phyloP scores from a whole-genome alignment of 2,329 filamentous ascomycete genomes.

The Sphaerostilbella broomeana region DNA sequence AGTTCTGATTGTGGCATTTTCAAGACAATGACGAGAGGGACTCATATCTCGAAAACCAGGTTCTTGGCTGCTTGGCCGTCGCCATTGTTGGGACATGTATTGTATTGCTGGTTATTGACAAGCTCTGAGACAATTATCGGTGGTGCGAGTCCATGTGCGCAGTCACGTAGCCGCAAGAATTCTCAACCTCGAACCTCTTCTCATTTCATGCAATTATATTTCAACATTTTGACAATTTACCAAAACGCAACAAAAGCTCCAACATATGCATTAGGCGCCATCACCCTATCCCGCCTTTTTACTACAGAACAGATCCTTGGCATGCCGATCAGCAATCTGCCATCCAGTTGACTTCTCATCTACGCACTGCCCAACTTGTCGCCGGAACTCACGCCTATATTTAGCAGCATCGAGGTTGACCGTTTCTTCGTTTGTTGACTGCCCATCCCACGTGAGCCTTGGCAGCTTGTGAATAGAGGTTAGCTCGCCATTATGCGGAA shows the following conservation, averaged over 20 bases:
- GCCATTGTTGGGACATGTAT: conserved; percentile 61
- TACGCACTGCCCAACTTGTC: conserved; percentile 60
- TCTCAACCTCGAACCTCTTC: background rate
- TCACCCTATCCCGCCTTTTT: conserved; percentile 22
- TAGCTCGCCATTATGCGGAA: conserved; percentile 38
- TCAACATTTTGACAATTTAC: no score
- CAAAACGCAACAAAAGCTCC: background rate
- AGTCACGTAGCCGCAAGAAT: background rate
- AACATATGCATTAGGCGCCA: background rate
- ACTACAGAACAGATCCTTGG: conserved; percentile 61
- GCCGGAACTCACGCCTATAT: conserved; percentile 55
- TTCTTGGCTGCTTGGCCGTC: conserved; percentile 55
- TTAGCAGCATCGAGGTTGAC: conserved; percentile 39
- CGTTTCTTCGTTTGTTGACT: conserved; percentile 31
- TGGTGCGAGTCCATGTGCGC: background rate
- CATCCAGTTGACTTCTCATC: conserved; percentile 22
- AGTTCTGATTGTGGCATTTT: conserved; percentile 17
- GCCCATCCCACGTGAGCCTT: conserved; percentile 59
- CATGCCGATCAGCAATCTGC: conserved; percentile 28
- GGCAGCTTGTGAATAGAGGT: conserved; percentile 44
- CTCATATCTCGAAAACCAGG: conserved; percentile 31
- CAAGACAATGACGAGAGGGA: background rate
- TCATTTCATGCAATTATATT: conserved; percentile 5
- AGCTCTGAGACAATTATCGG: conserved; percentile 18
- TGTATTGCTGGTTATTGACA: conserved; percentile 50